phyloP scores from a whole-genome alignment of 768 basidiomycete genomes.

The Boletus eberwhitei region DNA sequence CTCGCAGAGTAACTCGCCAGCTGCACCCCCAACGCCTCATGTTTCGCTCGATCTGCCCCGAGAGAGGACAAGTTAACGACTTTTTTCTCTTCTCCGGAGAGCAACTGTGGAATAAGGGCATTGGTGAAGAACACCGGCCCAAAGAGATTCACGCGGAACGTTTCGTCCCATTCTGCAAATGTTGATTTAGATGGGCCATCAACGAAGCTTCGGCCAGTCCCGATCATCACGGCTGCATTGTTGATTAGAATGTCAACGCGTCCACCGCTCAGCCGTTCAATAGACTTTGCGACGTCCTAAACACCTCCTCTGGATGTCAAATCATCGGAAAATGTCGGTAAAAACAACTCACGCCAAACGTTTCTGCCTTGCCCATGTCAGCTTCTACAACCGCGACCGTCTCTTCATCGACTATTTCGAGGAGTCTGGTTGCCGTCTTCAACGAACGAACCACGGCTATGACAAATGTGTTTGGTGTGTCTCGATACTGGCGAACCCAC shows the following conservation, averaged over 20 bases:
- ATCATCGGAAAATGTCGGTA: neutral
- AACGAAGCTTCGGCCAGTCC: neutral
- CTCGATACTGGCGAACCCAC: constrained; percentile 2
- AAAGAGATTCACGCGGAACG: constrained; percentile 5
- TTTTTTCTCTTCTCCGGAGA: neutral
- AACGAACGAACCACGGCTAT: constrained; percentile 4
- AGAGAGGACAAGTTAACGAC: constrained; percentile 4
- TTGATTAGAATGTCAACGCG: constrained; percentile 1
- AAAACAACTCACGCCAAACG: neutral
- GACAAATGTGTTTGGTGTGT: neutral
- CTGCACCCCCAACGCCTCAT: neutral
- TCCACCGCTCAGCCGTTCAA: neutral
- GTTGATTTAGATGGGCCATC: constrained; percentile 5
- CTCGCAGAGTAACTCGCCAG: constrained; percentile 7
- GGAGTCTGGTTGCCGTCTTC: neutral
- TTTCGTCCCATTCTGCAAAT: constrained; percentile 7
- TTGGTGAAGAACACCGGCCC: constrained; percentile 8
- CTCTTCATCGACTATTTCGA: neutral
- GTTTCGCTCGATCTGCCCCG: constrained; percentile 2
- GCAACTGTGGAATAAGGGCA: constrained; percentile 2
- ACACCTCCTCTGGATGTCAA: neutral
- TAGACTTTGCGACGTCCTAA: neutral
- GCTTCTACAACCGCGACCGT: constrained; percentile 3
- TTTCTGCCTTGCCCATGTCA: constrained; percentile 1
- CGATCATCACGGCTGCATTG: constrained; percentile 3